Base-by-base conservation (phyloP, 495 filamentous ascomycete species). In the Talaromyces thailandensis region DNA sequence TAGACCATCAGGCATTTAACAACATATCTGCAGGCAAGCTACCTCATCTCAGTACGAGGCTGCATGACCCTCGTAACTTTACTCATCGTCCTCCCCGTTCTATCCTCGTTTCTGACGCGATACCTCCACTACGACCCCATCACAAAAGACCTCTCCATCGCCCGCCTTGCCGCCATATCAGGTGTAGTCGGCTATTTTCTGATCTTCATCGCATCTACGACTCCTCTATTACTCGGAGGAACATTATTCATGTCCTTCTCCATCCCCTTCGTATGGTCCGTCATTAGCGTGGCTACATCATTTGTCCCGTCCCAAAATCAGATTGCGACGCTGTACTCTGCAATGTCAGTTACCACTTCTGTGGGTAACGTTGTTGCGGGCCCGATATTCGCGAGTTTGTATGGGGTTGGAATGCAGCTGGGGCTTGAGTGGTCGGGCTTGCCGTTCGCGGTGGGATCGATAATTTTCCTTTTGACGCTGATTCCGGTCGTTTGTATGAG, bases 31-130 rank as follows among this genome's bases (percentile, higher is more conserved):
- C 56, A 80, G 74, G 68, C 77, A 24, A 73, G 74, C 56, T 69
- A 77, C n/a, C 66, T 79, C 0, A 67, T 76, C 26, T 74, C 76
- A 1, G 52, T 80, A 52, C 70, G 74, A 12, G 76, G 74, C 6
- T 65, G 66, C n/a, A 68, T 78, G 58, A 64, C 64, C 18, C 63
- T 78, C n/a, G 25, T 9, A 52, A 31, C 25, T 32, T 69, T 69
- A 18, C 61, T 74, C 6, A 40, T 77, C 29, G 52, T 80, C 11
- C 68, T 70, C 28, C 74, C 77, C 2, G 40, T 51, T 35, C 61
- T 66, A 21, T 71, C 62, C 25, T 56, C 56, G 40, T 43, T 66
- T 57, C 62, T 75, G 0, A 64, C 67, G 43, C 69, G 64, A 48
- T 64, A 66, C 58, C 53, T 74, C 9, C 62, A 71, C 24, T 48